Base-by-base conservation (phyloP, 1,139 yeast genomes). In the Yarrowia galli region DNA sequence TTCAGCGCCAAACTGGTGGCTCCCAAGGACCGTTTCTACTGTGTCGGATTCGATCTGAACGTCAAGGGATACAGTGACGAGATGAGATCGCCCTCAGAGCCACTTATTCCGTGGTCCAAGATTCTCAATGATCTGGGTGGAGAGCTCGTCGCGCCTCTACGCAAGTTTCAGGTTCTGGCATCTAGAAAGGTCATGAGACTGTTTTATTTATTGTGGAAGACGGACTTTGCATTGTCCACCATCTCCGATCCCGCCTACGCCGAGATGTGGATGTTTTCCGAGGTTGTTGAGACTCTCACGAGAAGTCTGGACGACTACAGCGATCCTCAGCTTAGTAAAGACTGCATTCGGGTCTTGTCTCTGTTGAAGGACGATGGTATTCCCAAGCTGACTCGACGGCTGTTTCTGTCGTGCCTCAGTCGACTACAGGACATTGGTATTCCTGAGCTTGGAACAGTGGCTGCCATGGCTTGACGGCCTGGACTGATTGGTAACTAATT, bases 321-420 rank as follows among this genome's bases (percentile, higher is more conserved):
- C 16, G 66, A 61, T n/a, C 35, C 18, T 1, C 38, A 61, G 22
- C 36, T 61, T 9, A 61, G 56, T 13, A 35, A 22, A 16, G 66
- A 61, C 10, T 61, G 66, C 25, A 48, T 61, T 13, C 20, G 66
- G 36, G 66, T 61, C 10, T 1, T 61, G 36, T 61, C 66, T n/a
- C 43, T 61, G 40, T 13, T 61, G 38, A 36, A 46, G 15, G 66
- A 61, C 9, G 56, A 48, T 23, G 56, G 46, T 1, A 61, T 61
- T 35, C 66, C 66, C 6, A 35, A 35, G 6, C n/a, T 48, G 16
- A 61, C 46, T 3, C 15, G 66, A 46, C 22, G 66, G 13, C 54
- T 61, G 20, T 61, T 61, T 48, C 9, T 35, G 23, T 61, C 66
- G 3, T 61, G 66, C 25, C 35, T 61, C 9, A 38, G 56, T 9